These are phyloP conservation scores for Leccinum pachyderme DNA, from an alignment of 1,284 basidiomycete genomes.

Conservation along the genomic window DNA sequence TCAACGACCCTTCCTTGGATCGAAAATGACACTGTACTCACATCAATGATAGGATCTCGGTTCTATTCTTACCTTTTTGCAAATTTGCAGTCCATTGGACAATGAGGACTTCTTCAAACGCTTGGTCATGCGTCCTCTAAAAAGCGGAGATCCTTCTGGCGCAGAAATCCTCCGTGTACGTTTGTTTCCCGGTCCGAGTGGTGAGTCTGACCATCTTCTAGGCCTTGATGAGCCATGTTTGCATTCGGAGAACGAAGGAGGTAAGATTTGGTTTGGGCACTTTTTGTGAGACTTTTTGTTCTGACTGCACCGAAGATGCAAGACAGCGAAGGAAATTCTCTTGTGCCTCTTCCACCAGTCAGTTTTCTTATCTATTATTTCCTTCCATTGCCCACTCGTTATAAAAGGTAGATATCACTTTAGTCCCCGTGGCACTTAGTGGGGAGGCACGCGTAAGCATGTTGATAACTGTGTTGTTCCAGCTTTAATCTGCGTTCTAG, in stretches of 20 bases:
- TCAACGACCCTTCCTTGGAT: constrained; percentile 20
- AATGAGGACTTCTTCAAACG: constrained; percentile 79
- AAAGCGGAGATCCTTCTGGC: constrained; percentile 62
- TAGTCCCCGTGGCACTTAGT: constrained; percentile 67
- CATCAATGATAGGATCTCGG: constrained; percentile 66
- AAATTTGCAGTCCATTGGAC: constrained; percentile 79
- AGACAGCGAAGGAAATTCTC: constrained; percentile 67
- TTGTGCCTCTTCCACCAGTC: constrained; percentile 78
- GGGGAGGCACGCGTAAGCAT: constrained; percentile 61
- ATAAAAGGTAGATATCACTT: constrained; percentile 65
- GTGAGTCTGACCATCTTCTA: constrained; percentile 28
- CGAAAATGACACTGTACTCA: background rate
- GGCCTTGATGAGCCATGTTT: constrained; percentile 82
- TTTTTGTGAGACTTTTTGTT: background rate
- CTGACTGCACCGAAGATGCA: constrained; percentile 59
- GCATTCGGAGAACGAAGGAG: constrained; percentile 86
- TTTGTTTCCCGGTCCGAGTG: constrained; percentile 5
- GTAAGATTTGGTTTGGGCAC: constrained; percentile 35
- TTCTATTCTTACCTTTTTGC: constrained; percentile 78
- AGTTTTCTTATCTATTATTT: constrained; percentile 10
- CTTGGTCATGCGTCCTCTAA: constrained; percentile 70
- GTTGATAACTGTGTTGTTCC: background rate
- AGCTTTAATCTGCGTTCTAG: constrained; percentile 36
- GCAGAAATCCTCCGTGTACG: constrained; percentile 69
- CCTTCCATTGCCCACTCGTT: constrained; percentile 1